Evolutionary conservation across 495 filamentous ascomycete genomes (phyloP), one percentile per base, ranked within the genome.

Genomic region (Aspergillus sclerotioniger): DNA sequence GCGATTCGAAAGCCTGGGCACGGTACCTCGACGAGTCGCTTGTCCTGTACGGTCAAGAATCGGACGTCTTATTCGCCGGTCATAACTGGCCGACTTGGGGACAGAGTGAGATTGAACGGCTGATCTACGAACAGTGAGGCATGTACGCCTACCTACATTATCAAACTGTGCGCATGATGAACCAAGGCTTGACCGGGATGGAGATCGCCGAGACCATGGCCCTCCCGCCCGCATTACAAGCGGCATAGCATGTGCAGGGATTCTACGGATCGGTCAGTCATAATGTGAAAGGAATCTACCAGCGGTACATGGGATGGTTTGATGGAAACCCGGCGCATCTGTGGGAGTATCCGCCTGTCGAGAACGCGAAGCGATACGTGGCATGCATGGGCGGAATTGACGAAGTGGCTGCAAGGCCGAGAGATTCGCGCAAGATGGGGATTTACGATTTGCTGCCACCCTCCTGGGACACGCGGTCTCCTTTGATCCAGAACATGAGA

Each of bases 231-330:
- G 62, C 59, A 0, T 46, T 76, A 35, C 28, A 63, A 4, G 43
- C 37, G 21, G 46, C 56, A 2, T 73, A 67, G 66, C 51, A 64
- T 61, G 46, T 61, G 1, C 70, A 62, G 8, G 71, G 71, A 0
- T 74, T 60, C 53, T 74, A 76, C 56, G 73, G 71, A 6, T 73
- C 70, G 0, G 32, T 70, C 12, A 74, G 67, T 32, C 73, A 76
- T 31, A 76, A 74, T 51, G 65, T 76, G 16, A 76, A 74, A 46
- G 73, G 58, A 16, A 72, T 76, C 33, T 76, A 76, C 51, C 60
- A 74, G 16, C 66, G 70, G 16, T 76, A 76, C 47, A 66, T 68
- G 57, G 67, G 63, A 15, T 76, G 71, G 73, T 76, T 69, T 56
- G 68, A 76, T 59, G 70, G 73, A 0, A 68, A 71, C 44, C 66